Evolutionary conservation across 441 rosid species (phyloP).

Genomic region (Capsella rubella): DNA sequence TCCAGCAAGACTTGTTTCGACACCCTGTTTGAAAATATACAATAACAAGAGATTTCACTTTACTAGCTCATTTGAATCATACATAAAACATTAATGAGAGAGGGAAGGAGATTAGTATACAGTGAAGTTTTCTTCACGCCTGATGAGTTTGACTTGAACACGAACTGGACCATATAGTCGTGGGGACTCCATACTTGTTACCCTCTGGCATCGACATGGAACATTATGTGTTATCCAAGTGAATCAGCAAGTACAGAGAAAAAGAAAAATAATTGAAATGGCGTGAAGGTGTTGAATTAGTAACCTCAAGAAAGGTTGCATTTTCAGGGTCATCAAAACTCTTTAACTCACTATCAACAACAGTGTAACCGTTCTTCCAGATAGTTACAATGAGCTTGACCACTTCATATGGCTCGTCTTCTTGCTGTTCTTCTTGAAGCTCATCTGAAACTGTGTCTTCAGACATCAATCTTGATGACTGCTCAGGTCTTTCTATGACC

Average conservation of each 20-base stretch:
- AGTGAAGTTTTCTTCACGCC: slow-evolving; percentile 56
- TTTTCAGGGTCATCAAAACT: slow-evolving; percentile 55
- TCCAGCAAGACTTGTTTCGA: slow-evolving; percentile 48
- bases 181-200: slow-evolving; percentile 49
- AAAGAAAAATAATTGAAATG: background rate
- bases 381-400: slow-evolving; percentile 44
- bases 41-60: background rate
- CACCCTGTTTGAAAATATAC: slow-evolving; percentile 40
- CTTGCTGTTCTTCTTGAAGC: slow-evolving; percentile 22
- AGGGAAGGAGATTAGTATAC: slow-evolving; percentile 43
- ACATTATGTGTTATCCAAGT: slow-evolving; percentile 15
- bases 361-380: slow-evolving; percentile 65
- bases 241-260: background rate
- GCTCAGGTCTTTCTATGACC: slow-evolving; percentile 19
- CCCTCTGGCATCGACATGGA: slow-evolving; percentile 41
- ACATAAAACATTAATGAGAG: slow-evolving; percentile 7
- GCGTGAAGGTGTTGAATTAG: background rate
- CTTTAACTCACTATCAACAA: slow-evolving; percentile 52
- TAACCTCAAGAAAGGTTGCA: slow-evolving; percentile 58
- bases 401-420: background rate
- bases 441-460: slow-evolving; percentile 34
- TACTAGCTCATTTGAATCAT: no score
- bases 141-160: slow-evolving; percentile 47
- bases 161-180: slow-evolving; percentile 38
- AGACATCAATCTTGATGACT: background rate